Conservation (phyloP, 2,329 filamentous ascomycete genomes). For the Aspergillus aculeatus region DNA sequence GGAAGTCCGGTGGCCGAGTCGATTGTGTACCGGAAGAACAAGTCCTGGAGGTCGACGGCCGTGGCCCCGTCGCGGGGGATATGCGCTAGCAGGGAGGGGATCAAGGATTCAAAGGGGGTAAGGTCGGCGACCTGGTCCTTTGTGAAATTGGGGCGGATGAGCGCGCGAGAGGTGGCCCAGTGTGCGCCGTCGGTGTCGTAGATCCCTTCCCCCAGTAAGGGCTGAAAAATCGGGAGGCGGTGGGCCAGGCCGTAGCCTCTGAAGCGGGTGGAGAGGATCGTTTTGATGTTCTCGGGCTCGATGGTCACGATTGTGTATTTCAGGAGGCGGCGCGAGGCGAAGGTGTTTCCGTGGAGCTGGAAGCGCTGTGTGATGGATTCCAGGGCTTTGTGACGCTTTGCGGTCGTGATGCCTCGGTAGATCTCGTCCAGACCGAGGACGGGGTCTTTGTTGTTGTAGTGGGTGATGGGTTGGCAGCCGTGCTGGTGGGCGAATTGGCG, state of each 20-base stretch:
- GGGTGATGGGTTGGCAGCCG: too few species aligned
- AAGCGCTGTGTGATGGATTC: background rate
- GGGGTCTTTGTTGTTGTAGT: too few species aligned
- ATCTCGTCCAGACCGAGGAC: too few species aligned
- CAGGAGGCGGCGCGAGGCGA: background rate
- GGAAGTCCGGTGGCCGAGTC: slow-evolving; percentile 66
- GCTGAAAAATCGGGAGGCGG: background rate
- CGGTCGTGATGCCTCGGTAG: too few species aligned
- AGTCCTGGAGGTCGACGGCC: slow-evolving; percentile 1
- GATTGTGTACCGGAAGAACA: slow-evolving; percentile 41
- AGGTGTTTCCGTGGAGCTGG: background rate
- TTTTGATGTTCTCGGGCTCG: background rate
- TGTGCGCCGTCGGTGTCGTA: background rate
- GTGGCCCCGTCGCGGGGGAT: slow-evolving; percentile 1
- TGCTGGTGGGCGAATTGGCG: too few species aligned
- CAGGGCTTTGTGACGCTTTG: too few species aligned
- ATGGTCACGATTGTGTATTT: background rate
- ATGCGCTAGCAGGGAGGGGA: background rate
- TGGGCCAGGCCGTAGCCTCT: background rate
- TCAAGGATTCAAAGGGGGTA: background rate
- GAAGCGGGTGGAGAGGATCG: background rate
- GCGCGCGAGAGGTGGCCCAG: slow-evolving; percentile 1
- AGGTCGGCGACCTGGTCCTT: slow-evolving; percentile 1
- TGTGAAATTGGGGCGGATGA: slow-evolving; percentile 3
- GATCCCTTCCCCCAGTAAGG: background rate